These are phyloP conservation scores for Ammopiptanthus mongolicus DNA, from an alignment of 306 rosid genomes.

Conservation along the genomic window DNA sequence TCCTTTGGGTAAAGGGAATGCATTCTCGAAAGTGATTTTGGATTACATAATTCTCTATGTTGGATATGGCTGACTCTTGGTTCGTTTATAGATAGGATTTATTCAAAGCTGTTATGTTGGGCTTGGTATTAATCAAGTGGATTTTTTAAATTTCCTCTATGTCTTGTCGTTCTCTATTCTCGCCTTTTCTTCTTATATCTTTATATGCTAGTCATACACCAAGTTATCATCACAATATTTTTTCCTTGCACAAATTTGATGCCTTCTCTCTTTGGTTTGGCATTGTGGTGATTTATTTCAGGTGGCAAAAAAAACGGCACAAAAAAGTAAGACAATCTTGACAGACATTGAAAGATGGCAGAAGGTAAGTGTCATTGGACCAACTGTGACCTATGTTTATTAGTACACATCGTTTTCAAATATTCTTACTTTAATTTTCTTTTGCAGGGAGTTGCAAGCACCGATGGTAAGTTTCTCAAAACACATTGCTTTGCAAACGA, in stretches of 20 bases:
- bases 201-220: not conserved
- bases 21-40: constrained; percentile 4
- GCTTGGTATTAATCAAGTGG: not conserved
- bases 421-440: constrained; percentile 17
- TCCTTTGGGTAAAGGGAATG: not conserved
- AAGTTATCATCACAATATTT: not conserved
- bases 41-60: not conserved
- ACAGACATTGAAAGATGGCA: constrained; percentile 98
- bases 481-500: not conserved
- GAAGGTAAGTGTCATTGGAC: constrained; percentile 55
- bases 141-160: not conserved
- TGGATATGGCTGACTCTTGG: constrained; percentile 1
- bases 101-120: not conserved
- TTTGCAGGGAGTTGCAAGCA: constrained; percentile 89
- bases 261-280: constrained; percentile 2
- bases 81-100: not conserved
- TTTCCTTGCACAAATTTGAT: constrained; percentile 1
- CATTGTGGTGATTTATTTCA: constrained; percentile 32
- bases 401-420: not conserved
- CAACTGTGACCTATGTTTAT: not conserved
- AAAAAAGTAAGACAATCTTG: constrained; percentile 74
- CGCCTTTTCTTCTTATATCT: not conserved
- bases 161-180: not conserved
- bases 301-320: constrained; percentile 97
- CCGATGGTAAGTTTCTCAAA: constrained; percentile 71